phyloP scores from a whole-genome alignment of 768 basidiomycete species.

The Suillus brevipes region DNA sequence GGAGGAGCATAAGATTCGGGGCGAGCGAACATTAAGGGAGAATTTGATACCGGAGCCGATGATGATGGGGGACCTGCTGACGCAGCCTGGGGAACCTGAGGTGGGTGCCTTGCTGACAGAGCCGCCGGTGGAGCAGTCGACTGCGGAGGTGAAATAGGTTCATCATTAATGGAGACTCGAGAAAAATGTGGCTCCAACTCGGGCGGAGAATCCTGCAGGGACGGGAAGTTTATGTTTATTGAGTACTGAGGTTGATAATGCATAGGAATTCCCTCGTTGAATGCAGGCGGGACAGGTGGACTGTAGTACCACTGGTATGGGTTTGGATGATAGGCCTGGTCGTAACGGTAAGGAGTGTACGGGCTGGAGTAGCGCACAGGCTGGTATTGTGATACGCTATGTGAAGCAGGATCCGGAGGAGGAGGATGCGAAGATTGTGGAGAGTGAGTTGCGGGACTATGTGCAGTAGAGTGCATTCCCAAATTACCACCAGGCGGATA shows the following conservation, averaged over 20 bases:
- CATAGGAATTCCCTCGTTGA: slow-evolving; percentile 28
- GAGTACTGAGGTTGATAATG: slow-evolving; percentile 36
- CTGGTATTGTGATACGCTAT: slow-evolving; percentile 17
- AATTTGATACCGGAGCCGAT: slow-evolving; percentile 8
- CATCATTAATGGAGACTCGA: slow-evolving; percentile 17
- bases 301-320: slow-evolving; percentile 52
- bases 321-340: slow-evolving; percentile 36
- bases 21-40: slow-evolving; percentile 3
- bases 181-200: slow-evolving; percentile 23
- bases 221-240: slow-evolving; percentile 31
- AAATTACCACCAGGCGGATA: slow-evolving; percentile 34
- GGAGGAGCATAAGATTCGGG: slow-evolving; percentile 4
- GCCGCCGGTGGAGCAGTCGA: slow-evolving; percentile 3
- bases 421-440: slow-evolving; percentile 26
- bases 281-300: slow-evolving; percentile 23
- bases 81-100: background rate
- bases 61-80: slow-evolving; percentile 1
- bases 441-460: slow-evolving; percentile 21
- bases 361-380: slow-evolving; percentile 29
- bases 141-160: slow-evolving; percentile 15
- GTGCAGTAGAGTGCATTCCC: slow-evolving; percentile 21
- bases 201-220: slow-evolving; percentile 14
- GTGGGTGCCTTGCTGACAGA: background rate
- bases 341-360: slow-evolving; percentile 37
- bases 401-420: slow-evolving; percentile 19